Conservation (phyloP, 1,139 yeast genomes). For the Magnusiomyces clavatus region DNA sequence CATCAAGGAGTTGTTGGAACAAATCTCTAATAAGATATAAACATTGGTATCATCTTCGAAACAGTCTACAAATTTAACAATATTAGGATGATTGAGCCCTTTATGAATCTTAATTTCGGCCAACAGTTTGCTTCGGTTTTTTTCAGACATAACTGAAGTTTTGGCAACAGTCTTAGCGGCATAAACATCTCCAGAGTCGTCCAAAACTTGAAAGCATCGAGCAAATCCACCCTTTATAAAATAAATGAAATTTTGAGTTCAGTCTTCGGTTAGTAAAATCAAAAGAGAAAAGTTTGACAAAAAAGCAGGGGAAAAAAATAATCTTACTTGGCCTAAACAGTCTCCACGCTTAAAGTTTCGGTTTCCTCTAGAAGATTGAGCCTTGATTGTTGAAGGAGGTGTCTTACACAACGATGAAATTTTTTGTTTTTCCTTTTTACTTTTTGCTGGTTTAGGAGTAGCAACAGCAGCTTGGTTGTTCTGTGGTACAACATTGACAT, state of each 20-base stretch:
- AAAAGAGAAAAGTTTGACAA: not conserved
- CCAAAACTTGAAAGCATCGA: conserved; percentile 94
- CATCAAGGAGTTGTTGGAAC: conserved; percentile 75
- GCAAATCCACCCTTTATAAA: conserved; percentile 78
- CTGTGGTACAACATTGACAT: not conserved
- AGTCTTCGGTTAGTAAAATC: not conserved
- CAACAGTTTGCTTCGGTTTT: conserved; percentile 75
- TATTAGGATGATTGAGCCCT: conserved; percentile 78
- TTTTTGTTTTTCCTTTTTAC: conserved; percentile 74
- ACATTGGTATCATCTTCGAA: conserved; percentile 93
- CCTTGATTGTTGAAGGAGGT: conserved; percentile 82
- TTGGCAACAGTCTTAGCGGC: conserved; percentile 99
- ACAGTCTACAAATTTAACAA: conserved; percentile 88
- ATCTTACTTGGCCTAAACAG: conserved; percentile 67
- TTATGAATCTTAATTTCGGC: conserved; percentile 96
- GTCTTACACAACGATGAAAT: conserved; percentile 84
- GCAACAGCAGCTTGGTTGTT: not conserved
- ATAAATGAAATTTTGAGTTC: not conserved
- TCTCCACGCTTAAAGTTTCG: conserved; percentile 85
- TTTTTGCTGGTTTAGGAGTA: conserved; percentile 10
- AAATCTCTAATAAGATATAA: conserved; percentile 84
- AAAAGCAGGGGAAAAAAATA: no score
- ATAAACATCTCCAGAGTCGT: conserved; percentile 65
- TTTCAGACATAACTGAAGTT: conserved; percentile 83
- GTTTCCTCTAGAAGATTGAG: conserved; percentile 55